phyloP scores from a whole-genome alignment of 2,329 filamentous ascomycete species.

The Colletotrichum higginsianum region DNA sequence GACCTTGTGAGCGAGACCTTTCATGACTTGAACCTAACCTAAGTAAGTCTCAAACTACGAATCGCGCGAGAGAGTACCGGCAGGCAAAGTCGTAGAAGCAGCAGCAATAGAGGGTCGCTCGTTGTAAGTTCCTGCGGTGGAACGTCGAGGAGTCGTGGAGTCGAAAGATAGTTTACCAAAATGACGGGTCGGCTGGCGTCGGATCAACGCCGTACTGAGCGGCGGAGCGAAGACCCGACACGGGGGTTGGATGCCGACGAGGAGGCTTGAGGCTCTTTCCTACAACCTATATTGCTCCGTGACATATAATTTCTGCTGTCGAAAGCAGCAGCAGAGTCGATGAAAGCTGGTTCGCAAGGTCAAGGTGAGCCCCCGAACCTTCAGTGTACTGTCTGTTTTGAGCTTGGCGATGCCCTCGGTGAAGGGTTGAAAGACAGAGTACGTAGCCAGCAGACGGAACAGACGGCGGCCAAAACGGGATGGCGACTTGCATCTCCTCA shows the following conservation, averaged over 20 bases:
- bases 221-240: background rate
- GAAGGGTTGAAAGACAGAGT: constrained; percentile 14
- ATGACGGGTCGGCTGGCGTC: constrained; percentile 22
- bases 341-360: background rate
- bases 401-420: constrained; percentile 11
- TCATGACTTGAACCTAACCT: constrained; percentile 14
- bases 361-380: background rate
- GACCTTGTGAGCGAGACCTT: constrained; percentile 1
- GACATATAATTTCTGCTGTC: background rate
- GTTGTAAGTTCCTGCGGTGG: constrained; percentile 18
- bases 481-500: constrained; percentile 33
- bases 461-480: constrained; percentile 15
- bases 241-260: constrained; percentile 12
- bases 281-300: background rate
- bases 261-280: background rate
- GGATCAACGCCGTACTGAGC: constrained; percentile 17
- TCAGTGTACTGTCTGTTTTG: background rate
- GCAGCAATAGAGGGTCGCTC: background rate
- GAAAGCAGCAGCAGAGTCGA: background rate
- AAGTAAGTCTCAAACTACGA: constrained; percentile 2
- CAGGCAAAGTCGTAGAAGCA: constrained; percentile 4
- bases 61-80: constrained; percentile 1
- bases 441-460: background rate
- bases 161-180: constrained; percentile 35
- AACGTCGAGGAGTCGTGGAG: constrained; percentile 23